Percentiles rank a stretch among this genome's conserved stretches.
phyloP scores from a whole-genome alignment of 2,329 filamentous ascomycete species.

The Herpomyces periplanetae region DNA sequence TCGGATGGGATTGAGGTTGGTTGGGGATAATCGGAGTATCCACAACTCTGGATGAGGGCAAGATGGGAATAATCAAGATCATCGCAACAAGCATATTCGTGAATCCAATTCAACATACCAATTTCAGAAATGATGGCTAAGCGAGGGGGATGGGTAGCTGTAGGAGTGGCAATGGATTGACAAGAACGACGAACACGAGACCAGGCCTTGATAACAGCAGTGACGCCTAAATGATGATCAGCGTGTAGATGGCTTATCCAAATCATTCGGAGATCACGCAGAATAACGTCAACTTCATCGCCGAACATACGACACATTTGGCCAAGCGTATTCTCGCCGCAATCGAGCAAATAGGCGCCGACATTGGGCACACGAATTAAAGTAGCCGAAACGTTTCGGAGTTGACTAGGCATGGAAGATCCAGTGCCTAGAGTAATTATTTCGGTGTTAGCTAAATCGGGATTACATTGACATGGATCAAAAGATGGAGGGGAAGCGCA shows the following conservation, averaged over 20 bases:
- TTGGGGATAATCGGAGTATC: constrained; percentile 3
- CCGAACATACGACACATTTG: constrained; percentile 38
- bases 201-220: constrained; percentile 49
- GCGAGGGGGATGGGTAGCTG: constrained; percentile 5
- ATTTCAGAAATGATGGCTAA: constrained; percentile 26
- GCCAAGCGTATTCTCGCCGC: constrained; percentile 63
- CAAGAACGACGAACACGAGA: constrained; percentile 12
- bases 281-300: constrained; percentile 22
- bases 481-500: constrained; percentile 10
- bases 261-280: constrained; percentile 38
- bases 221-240: constrained; percentile 64
- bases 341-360: constrained; percentile 68
- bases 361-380: constrained; percentile 42
- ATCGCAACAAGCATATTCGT: constrained; percentile 40
- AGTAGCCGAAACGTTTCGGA: constrained; percentile 73
- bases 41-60: constrained; percentile 12
- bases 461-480: constrained; percentile 16
- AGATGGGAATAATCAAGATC: constrained; percentile 24
- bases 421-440: constrained; percentile 65
- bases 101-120: constrained; percentile 32
- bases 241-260: constrained; percentile 90
- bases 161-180: constrained; percentile 4
- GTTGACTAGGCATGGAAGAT: constrained; percentile 57
- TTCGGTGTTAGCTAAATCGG: constrained; percentile 35
- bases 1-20: neutral